A percentile compares a stretch with the other conserved stretches of the same genome.
These are phyloP conservation scores for Linderniella brevidens DNA, from an alignment of 257 asterid genomes.

Conservation along the genomic window DNA sequence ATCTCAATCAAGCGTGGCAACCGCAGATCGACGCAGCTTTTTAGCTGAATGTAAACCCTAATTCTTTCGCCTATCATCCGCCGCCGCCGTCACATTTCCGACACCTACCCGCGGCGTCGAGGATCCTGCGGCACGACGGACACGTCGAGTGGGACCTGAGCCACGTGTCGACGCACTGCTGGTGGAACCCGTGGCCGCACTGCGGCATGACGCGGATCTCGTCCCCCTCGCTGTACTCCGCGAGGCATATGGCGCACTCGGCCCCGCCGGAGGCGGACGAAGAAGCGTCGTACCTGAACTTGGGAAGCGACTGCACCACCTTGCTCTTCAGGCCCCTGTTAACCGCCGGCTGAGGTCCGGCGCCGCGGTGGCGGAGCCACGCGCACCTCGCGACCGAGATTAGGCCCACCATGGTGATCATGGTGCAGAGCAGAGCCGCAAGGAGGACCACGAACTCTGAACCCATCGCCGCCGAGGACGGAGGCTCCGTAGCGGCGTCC, in stretches of 20 bases:
- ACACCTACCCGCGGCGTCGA: constrained; percentile 15
- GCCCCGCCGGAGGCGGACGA: constrained; percentile 10
- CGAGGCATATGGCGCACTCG: constrained; percentile 34
- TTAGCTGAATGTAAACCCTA: no score
- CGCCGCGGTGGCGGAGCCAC: constrained; percentile 27
- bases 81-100: constrained; percentile 24
- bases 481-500: constrained; percentile 15
- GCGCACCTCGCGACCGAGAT: constrained; percentile 36
- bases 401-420: constrained; percentile 33
- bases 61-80: no score
- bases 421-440: constrained; percentile 35
- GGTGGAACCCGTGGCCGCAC: constrained; percentile 48
- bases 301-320: constrained; percentile 30
- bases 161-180: constrained; percentile 39
- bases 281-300: constrained; percentile 21
- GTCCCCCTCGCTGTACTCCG: constrained; percentile 36
- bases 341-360: constrained; percentile 11
- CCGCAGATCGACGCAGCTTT: no score
- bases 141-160: constrained; percentile 49
- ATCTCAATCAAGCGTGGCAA: no score
- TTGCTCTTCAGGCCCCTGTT: constrained; percentile 31
- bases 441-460: constrained; percentile 33
- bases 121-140: constrained; percentile 40
- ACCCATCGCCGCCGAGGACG: constrained; percentile 12
- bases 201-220: constrained; percentile 40